Base-by-base conservation (phyloP, 2,329 filamentous ascomycete species). In the Colletotrichum graminicola region DNA sequence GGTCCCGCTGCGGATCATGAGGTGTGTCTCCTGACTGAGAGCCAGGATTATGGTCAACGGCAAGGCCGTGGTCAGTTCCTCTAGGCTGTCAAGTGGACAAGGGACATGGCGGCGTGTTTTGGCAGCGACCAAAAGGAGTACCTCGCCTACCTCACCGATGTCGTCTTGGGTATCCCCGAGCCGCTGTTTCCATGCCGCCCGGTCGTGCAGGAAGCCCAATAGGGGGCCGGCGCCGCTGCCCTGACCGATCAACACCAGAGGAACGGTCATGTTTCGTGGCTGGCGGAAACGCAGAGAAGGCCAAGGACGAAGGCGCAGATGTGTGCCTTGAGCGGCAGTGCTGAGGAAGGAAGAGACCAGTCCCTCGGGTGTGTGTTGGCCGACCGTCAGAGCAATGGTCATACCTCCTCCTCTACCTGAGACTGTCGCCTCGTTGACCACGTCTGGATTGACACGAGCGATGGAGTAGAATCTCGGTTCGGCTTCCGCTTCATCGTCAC, bases 401-500 rank as follows among this genome's bases (percentile, higher is more conserved):
- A 71, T 71, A 6, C 65, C 65, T 26, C 68, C 36, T 18, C 23
- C 26, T 12, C 23, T n/a, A 4, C 21, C 51, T 2, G 29, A 57
- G 3, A 49, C 43, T 57, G 47, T 54, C 7, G 12, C 32, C 5
- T 45, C 47, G 23, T 65, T 45, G 23, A n/a, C 6, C 18, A 18
- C 36, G 7, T 61, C 55, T 34, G 34, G 36, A 7, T 59, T 29
- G 29, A 45, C 65, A n/a, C 59, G 65, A n/a, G 68, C 68, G 52
- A 71, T 63, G 7, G 68, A 71, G 23, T 71, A 71, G 65, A 71
- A 71, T 34, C 68, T 68, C 45, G 68, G 68, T 36, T 68, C 59
- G 11, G 29, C 29, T 23, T 62, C 59, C 10, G 29, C 43, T 16
- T 71, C 68, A 41, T 63, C 23, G 11, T 47, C 57, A 18, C 43